These are phyloP conservation scores for Phoma sp. DNA, from an alignment of 2,329 filamentous ascomycete species.

Conservation along the genomic window DNA sequence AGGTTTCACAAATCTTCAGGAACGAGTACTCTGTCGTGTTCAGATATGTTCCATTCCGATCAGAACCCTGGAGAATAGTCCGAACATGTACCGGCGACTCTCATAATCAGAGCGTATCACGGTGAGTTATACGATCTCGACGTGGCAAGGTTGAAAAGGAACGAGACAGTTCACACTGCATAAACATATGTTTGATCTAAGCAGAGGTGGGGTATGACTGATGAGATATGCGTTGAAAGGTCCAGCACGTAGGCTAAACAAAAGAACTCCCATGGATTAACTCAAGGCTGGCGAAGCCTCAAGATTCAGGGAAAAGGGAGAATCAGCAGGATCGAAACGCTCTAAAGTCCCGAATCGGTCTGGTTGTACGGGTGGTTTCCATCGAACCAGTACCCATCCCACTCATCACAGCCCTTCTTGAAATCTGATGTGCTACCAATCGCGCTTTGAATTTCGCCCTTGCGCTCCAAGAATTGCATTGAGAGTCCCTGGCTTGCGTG, in stretches of 20 bases:
- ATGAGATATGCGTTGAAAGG: neutral
- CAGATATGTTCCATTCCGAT: too few relatives aligned
- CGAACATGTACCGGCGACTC: too few relatives aligned
- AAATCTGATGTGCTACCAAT: slow-evolving; percentile 32
- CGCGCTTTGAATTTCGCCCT: slow-evolving; percentile 28
- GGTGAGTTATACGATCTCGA: too few relatives aligned
- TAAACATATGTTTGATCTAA: too few relatives aligned
- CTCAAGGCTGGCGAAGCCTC: neutral
- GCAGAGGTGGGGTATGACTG: neutral
- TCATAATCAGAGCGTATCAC: too few relatives aligned
- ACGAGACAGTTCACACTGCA: too few relatives aligned
- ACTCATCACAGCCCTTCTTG: slow-evolving; percentile 38
- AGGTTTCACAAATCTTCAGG: too few relatives aligned
- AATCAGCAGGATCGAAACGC: neutral
- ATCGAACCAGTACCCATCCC: slow-evolving; percentile 42
- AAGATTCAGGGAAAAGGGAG: neutral
- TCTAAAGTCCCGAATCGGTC: slow-evolving; percentile 43
- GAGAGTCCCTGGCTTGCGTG: slow-evolving; percentile 52
- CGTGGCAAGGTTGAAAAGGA: too few relatives aligned
- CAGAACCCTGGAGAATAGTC: too few relatives aligned
- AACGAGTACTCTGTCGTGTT: too few relatives aligned
- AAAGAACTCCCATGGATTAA: neutral
- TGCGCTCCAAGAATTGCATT: slow-evolving; percentile 60
- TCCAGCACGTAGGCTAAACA: too few relatives aligned
- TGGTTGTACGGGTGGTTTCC: slow-evolving; percentile 40